A percentile compares a stretch with the other conserved stretches of the same genome.
phyloP scores from a whole-genome alignment of 2,329 filamentous ascomycete species.

The Mycogone perniciosa region DNA sequence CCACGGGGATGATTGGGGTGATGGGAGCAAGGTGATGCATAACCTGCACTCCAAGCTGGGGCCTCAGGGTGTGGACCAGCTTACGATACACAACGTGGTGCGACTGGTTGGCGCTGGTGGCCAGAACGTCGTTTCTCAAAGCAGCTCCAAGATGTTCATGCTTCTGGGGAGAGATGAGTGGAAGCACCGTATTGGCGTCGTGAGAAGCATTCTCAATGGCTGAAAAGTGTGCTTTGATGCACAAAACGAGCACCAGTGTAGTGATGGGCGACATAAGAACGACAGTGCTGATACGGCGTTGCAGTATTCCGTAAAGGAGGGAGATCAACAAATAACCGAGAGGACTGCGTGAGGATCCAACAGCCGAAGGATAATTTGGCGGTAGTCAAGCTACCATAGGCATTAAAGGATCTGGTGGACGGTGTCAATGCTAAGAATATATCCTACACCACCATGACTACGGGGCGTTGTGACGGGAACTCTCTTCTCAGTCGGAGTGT shows the following conservation, averaged over 20 bases:
- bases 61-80: constrained; percentile 12
- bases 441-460: too few relatives aligned
- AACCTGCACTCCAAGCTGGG: constrained; percentile 14
- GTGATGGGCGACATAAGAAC: neutral
- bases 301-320: too few relatives aligned
- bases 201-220: constrained; percentile 18
- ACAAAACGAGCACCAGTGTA: neutral
- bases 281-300: too few relatives aligned
- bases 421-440: too few relatives aligned
- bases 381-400: too few relatives aligned
- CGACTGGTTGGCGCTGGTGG: constrained; percentile 28
- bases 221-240: neutral
- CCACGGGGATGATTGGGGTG: constrained; percentile 10
- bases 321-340: too few relatives aligned
- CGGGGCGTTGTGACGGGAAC: too few relatives aligned
- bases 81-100: constrained; percentile 23
- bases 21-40: constrained; percentile 16
- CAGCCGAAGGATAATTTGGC: too few relatives aligned
- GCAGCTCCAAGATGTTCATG: constrained; percentile 24
- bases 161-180: constrained; percentile 33
- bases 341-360: too few relatives aligned
- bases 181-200: constrained; percentile 20
- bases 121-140: constrained; percentile 23
- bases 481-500: too few relatives aligned
- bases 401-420: too few relatives aligned